Evolutionary conservation across 140 eudicot species (phyloP), one percentile per base, ranked within the genome.

Genomic region (Erigeron philadelphicus): DNA sequence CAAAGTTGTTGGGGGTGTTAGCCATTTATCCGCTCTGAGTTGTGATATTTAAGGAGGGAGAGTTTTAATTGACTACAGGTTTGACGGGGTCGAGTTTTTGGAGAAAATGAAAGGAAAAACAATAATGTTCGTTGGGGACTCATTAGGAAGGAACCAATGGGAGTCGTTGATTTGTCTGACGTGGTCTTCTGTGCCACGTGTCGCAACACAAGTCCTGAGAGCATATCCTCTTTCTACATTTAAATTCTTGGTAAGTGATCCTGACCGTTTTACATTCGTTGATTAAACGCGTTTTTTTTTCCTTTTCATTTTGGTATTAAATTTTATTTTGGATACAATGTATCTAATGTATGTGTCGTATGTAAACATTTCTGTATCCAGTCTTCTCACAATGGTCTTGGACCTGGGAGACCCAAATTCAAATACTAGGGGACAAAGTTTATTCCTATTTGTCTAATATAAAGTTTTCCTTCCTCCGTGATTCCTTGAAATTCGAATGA

Each of bases 51-150:
- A 31, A 4, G 38, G 38, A 31, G 38, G 38, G 38, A 31, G 5
- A 31, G 5, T 31, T 31, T 1, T 7, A n/a, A 72, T 56, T 81
- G 78, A 31, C 67, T 43, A 31, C 17, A 91, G 98, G 88, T 92
- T 92, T 72, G 71, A 92, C 81, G 98, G 96, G 83, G 72, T 79
- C 15, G 83, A 77, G 12, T 88, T 88, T 78, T 15, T 88, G 76
- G 68, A 61, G 65, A 92, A 71, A 71, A 81, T 92, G 95, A 86
- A 82, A 69, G 95, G 96, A 69, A 92, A 83, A 46, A 88, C 74
- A 25, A 76, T 92, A 66, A 92, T 92, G 98, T 92, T 92, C 71
- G 98, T 92, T 19, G 96, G 98, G n/a, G 98, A 92, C 66, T 92
- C 98, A 9, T 61, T 92, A 10, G 98, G 93, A 35, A 78, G 96